Evolutionary conservation across 2,329 filamentous ascomycete genomes (phyloP).

Genomic region (Bipolaris bicolor): DNA sequence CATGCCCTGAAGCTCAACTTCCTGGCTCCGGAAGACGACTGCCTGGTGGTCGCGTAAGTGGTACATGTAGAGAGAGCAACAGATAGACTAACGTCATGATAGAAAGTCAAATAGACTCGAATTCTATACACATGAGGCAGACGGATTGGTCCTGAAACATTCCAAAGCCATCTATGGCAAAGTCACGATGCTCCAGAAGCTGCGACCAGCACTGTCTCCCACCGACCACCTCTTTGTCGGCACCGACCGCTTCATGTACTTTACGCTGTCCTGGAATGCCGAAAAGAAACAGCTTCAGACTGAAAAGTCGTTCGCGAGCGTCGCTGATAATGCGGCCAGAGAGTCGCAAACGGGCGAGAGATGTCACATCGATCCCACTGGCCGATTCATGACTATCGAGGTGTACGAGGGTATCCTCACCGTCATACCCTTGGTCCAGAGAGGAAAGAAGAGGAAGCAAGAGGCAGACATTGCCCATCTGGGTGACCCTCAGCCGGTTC

Average conservation of each 20-base stretch:
- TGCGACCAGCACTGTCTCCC: conserved; percentile 74
- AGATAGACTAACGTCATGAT: conserved; percentile 17
- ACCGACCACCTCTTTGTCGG: conserved; percentile 91
- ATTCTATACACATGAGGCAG: conserved; percentile 73
- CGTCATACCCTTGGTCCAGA: conserved; percentile 65
- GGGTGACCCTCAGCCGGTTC: conserved; percentile 65
- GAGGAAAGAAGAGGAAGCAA: conserved; percentile 57
- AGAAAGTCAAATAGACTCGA: conserved; percentile 85
- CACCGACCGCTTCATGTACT: conserved; percentile 88
- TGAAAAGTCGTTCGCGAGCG: conserved; percentile 64
- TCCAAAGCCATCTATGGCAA: conserved; percentile 82
- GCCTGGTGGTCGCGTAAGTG: conserved; percentile 83
- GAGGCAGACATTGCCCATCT: conserved; percentile 62
- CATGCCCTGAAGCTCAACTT: conserved; percentile 85
- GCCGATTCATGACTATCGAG: conserved; percentile 70
- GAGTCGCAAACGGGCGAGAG: conserved; percentile 83
- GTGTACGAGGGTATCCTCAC: conserved; percentile 72
- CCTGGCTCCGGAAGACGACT: conserved; percentile 74
- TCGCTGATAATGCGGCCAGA: conserved; percentile 66
- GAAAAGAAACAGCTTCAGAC: conserved; percentile 60
- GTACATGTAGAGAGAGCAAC: not conserved
- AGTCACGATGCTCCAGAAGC: conserved; percentile 80
- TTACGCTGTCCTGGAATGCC: conserved; percentile 83
- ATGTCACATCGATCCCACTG: conserved; percentile 82
- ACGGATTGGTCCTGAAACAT: conserved; percentile 65